Evolutionary conservation across 2,329 filamentous ascomycete genomes (phyloP), one percentile per base, ranked within the genome.

Genomic region (Myriosclerotinia duriaeana): DNA sequence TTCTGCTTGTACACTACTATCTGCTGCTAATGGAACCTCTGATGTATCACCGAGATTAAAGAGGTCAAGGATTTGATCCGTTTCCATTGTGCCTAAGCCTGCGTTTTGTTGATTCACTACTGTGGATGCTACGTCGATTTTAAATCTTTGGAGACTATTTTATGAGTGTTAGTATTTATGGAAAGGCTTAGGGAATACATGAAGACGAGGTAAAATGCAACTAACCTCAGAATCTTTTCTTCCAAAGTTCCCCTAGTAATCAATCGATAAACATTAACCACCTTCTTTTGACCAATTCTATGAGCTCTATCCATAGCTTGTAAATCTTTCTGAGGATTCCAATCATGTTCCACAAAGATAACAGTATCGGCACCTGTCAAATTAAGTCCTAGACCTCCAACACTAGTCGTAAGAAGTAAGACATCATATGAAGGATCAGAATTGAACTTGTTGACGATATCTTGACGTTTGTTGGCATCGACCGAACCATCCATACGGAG

Each of bases 21-120:
- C 52, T 63, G 84, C 82, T 1, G 85, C 80, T 73, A 88, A 87
- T 67, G 88, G 85, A 8, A 89, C 82, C 4, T 90, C 88, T 53
- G 88, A 90, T 40, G 88, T 84, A 72, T 96, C 92, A 65, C 91
- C 90, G 9, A 99, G 83, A 73, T 90, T 98, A 83, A 99, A 99
- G 56, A 99, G 85, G 75, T 99, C 95, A 3, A 99, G 85, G 68
- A 99, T 96, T 78, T 99, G 93, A 75, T 98, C 95, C 50, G 96
- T 99, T 78, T 98, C 94, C 95, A 99, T 99, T 17, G 93, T 78
- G 64, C 85, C 89, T 1, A 99, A 81, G 1, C 95, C 95, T 1
- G 95, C 94, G 73, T 99, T 99, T 80, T 99, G 95, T 79, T 99
- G 95, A 78, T 99, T 99, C 71, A 99, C 96, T 7, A 99, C 95